These are phyloP conservation scores for Fraxinus pennsylvanica DNA, from an alignment of 257 asterid genomes.

Conservation along the genomic window DNA sequence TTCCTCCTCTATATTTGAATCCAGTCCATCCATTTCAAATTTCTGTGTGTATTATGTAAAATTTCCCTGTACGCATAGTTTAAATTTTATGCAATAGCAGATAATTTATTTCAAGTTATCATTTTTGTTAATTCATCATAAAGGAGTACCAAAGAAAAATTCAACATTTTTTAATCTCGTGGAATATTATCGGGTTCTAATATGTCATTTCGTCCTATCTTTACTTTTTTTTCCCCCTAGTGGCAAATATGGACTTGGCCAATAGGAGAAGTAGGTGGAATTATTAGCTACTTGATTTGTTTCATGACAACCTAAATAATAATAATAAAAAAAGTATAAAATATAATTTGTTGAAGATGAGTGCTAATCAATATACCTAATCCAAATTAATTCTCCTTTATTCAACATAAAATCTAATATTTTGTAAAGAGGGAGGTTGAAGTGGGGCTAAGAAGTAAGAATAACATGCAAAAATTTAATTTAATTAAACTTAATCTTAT, in stretches of 20 bases:
- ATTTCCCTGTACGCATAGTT: no score
- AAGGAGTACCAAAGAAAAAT: no score
- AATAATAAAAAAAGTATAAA: constrained; percentile 12
- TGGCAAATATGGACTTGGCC: constrained; percentile 6
- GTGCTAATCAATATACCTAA: constrained; percentile 38
- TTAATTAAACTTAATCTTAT: background rate
- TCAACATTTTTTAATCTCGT: background rate
- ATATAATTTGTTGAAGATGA: constrained; percentile 22
- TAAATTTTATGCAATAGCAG: background rate
- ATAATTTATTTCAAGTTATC: no score
- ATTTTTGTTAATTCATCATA: no score
- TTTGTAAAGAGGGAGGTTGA: constrained; percentile 27
- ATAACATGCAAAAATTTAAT: constrained; percentile 2
- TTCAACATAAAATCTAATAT: constrained; percentile 26
- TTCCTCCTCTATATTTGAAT: no score
- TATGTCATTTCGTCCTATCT: background rate
- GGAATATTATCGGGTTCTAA: no score
- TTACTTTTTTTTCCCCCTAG: background rate
- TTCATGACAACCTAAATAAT: constrained; percentile 21
- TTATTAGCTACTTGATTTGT: constrained; percentile 26
- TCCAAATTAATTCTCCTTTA: constrained; percentile 34
- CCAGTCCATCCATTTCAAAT: no score
- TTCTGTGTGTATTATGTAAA: no score
- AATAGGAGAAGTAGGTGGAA: constrained; percentile 36
- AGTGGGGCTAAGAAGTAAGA: constrained; percentile 6